Evolutionary conservation across 2,329 filamentous ascomycete species (phyloP).

Genomic region (Talaromyces atroroseus): DNA sequence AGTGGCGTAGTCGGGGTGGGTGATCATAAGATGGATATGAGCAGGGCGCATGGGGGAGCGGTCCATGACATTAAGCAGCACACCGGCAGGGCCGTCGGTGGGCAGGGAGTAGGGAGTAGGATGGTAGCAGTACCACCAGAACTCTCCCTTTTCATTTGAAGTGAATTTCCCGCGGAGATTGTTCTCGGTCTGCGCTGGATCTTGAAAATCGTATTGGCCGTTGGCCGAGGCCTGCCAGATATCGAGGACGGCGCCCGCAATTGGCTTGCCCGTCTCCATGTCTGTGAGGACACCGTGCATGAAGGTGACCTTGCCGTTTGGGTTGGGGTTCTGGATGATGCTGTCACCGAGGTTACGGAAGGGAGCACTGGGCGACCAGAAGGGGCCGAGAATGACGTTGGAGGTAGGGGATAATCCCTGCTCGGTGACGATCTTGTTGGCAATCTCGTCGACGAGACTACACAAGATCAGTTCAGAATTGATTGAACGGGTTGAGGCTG

Average conservation of each 20-base stretch:
- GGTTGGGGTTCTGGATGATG: constrained; percentile 59
- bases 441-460: constrained; percentile 71
- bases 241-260: constrained; percentile 65
- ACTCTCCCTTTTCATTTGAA: constrained; percentile 63
- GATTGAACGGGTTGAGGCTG: neutral
- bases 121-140: constrained; percentile 69
- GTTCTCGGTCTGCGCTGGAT: constrained; percentile 65
- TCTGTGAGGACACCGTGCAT: constrained; percentile 67
- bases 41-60: constrained; percentile 57
- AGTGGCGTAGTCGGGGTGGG: constrained; percentile 51
- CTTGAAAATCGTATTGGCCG: constrained; percentile 71
- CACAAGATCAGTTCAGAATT: constrained; percentile 38
- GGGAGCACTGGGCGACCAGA: constrained; percentile 70
- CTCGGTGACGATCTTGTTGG: constrained; percentile 60
- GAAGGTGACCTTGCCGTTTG: constrained; percentile 53
- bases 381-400: constrained; percentile 69
- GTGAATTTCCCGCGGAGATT: constrained; percentile 73
- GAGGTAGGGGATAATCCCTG: constrained; percentile 62
- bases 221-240: constrained; percentile 74
- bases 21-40: constrained; percentile 56
- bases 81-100: constrained; percentile 55
- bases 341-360: constrained; percentile 62
- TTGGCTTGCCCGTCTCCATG: constrained; percentile 59
- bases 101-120: constrained; percentile 69
- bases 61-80: constrained; percentile 50